Conservation (phyloP, 352 stramenopile species). For the Pythium angustatum region DNA sequence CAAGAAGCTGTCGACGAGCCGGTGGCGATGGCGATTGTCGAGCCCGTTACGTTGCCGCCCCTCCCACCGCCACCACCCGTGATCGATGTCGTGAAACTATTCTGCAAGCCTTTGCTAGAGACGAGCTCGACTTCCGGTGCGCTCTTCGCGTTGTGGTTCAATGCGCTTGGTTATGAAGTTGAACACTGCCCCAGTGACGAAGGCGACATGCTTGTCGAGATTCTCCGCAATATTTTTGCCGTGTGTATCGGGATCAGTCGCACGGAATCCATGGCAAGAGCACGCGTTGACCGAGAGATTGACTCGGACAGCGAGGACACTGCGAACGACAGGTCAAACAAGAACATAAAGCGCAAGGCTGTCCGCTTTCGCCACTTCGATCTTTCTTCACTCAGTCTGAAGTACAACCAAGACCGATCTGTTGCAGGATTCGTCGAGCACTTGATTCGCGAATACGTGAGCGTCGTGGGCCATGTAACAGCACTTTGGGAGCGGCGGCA, state of each 20-base stretch:
- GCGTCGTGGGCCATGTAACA: slow-evolving; percentile 36
- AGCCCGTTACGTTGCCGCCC: not conserved
- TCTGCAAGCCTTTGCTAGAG: slow-evolving; percentile 21
- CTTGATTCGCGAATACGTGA: slow-evolving; percentile 42
- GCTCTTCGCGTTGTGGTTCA: slow-evolving; percentile 31
- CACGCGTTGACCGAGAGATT: not conserved
- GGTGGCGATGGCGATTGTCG: not conserved
- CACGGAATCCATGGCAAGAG: slow-evolving; percentile 17
- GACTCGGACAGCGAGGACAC: not conserved
- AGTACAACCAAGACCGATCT: slow-evolving; percentile 53
- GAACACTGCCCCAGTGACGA: not conserved
- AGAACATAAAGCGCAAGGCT: slow-evolving; percentile 8
- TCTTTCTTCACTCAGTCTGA: slow-evolving; percentile 58
- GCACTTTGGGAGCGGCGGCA: slow-evolving; percentile 3
- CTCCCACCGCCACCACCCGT: not conserved
- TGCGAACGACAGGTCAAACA: not conserved
- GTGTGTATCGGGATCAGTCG: slow-evolving; percentile 12
- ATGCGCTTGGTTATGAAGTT: slow-evolving; percentile 15
- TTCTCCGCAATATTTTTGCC: slow-evolving; percentile 9
- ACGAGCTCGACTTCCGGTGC: slow-evolving; percentile 21
- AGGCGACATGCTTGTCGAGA: not conserved
- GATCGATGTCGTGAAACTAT: slow-evolving; percentile 15
- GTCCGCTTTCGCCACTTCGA: slow-evolving; percentile 72
- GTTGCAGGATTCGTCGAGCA: slow-evolving; percentile 45
- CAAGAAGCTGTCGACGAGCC: not conserved